These are phyloP conservation scores for Scedosporium aurantiacum DNA, from an alignment of 2,329 filamentous ascomycete genomes.

Conservation along the genomic window DNA sequence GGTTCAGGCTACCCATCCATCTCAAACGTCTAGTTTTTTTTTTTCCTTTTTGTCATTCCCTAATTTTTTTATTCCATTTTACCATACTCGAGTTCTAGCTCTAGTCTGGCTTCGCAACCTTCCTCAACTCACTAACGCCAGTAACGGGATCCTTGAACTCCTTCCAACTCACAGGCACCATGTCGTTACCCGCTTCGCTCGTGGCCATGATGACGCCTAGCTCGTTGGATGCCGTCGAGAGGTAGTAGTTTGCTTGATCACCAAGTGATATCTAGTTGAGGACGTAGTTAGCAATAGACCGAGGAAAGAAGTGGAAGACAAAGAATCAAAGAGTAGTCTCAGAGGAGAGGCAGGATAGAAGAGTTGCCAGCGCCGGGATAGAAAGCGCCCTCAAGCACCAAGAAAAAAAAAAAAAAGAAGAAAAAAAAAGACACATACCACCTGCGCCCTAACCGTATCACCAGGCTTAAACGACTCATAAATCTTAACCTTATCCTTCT, in stretches of 20 bases:
- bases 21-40: neutral
- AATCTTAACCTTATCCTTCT: slow-evolving; percentile 90
- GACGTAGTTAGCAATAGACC: neutral
- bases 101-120: slow-evolving; percentile 88
- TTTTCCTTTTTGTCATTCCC: neutral
- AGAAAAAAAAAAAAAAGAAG: neutral
- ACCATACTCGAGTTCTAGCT: neutral
- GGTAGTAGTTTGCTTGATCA: slow-evolving; percentile 90
- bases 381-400: neutral
- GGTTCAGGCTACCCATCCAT: neutral
- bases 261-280: slow-evolving; percentile 64
- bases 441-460: slow-evolving; percentile 77
- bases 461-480: slow-evolving; percentile 86
- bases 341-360: too few species aligned
- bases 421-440: slow-evolving; percentile 41
- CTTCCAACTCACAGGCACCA: slow-evolving; percentile 92
- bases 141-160: slow-evolving; percentile 81
- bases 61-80: neutral
- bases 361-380: too few species aligned
- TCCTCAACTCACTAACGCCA: slow-evolving; percentile 65
- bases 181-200: slow-evolving; percentile 77
- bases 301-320: slow-evolving; percentile 6
- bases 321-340: too few species aligned
- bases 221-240: slow-evolving; percentile 85
- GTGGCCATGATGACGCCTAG: slow-evolving; percentile 88